These are phyloP conservation scores for Saturnispora hagleri DNA, from an alignment of 805 yeast species.

Conservation along the genomic window DNA sequence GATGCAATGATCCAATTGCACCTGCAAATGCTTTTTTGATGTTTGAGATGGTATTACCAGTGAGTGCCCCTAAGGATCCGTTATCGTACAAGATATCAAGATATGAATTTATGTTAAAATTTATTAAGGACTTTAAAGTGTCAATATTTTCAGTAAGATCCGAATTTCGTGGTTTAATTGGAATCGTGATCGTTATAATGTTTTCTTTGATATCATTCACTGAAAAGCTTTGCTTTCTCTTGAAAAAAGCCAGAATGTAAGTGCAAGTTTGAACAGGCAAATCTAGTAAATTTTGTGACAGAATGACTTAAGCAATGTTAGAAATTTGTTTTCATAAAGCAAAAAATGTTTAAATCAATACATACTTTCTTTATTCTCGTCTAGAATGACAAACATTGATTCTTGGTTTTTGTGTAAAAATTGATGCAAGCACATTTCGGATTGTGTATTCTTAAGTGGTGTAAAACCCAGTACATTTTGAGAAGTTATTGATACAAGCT, in stretches of 20 bases:
- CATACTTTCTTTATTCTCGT: not conserved
- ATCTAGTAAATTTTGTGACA: not conserved
- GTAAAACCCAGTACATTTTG: not conserved
- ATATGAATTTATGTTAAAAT: slow-evolving; percentile 58
- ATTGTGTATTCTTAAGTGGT: not conserved
- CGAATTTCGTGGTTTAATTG: not conserved
- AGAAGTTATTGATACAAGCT: not conserved
- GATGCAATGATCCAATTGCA: slow-evolving; percentile 54
- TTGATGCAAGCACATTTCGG: not conserved
- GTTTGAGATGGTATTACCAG: slow-evolving; percentile 30
- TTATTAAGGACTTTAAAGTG: slow-evolving; percentile 48
- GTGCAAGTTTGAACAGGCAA: not conserved
- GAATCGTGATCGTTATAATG: not conserved
- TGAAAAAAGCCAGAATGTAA: slow-evolving; percentile 1
- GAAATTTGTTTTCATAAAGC: not conserved
- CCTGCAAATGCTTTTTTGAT: slow-evolving; percentile 62
- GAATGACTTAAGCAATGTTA: not conserved
- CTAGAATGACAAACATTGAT: not conserved
- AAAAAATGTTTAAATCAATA: not conserved
- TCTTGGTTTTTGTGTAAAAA: not conserved
- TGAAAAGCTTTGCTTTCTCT: not conserved
- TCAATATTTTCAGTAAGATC: slow-evolving; percentile 26
- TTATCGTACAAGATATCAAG: slow-evolving; percentile 41
- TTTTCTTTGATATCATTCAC: not conserved
- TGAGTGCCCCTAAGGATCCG: slow-evolving; percentile 8